These are phyloP conservation scores for Myxozyma lipomycoides DNA, from an alignment of 805 yeast genomes.

Conservation along the genomic window DNA sequence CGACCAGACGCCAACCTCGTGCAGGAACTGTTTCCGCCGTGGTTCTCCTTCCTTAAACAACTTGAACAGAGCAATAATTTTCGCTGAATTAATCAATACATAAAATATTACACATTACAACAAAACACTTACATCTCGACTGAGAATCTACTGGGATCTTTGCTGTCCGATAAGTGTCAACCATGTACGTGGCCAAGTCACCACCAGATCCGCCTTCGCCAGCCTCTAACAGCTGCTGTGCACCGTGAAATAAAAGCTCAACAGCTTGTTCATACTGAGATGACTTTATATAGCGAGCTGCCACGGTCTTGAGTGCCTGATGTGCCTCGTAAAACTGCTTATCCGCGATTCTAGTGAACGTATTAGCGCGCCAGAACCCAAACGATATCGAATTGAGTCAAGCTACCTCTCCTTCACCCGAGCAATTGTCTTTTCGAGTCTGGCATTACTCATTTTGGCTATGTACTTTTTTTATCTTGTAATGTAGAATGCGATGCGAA, in stretches of 20 bases:
- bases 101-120: neutral
- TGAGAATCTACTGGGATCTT: constrained; percentile 43
- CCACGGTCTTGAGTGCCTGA: constrained; percentile 86
- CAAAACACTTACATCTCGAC: constrained; percentile 43
- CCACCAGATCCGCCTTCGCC: constrained; percentile 76
- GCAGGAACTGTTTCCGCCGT: constrained; percentile 61
- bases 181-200: constrained; percentile 66
- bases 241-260: constrained; percentile 67
- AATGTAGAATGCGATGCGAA: too few relatives aligned
- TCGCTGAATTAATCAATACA: constrained; percentile 30
- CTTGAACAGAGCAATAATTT: constrained; percentile 43
- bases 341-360: constrained; percentile 50
- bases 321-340: constrained; percentile 93
- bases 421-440: constrained; percentile 6
- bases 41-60: constrained; percentile 52
- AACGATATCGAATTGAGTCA: neutral
- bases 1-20: constrained; percentile 64
- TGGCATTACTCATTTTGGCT: constrained; percentile 1
- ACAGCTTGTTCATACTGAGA: constrained; percentile 67
- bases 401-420: constrained; percentile 9
- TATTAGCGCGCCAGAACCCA: neutral
- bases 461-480: too few relatives aligned
- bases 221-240: constrained; percentile 62
- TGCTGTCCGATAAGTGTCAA: constrained; percentile 63
- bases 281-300: constrained; percentile 72